Base-by-base conservation (phyloP, 1,284 basidiomycete genomes). In the Ceratobasidium sp. region DNA sequence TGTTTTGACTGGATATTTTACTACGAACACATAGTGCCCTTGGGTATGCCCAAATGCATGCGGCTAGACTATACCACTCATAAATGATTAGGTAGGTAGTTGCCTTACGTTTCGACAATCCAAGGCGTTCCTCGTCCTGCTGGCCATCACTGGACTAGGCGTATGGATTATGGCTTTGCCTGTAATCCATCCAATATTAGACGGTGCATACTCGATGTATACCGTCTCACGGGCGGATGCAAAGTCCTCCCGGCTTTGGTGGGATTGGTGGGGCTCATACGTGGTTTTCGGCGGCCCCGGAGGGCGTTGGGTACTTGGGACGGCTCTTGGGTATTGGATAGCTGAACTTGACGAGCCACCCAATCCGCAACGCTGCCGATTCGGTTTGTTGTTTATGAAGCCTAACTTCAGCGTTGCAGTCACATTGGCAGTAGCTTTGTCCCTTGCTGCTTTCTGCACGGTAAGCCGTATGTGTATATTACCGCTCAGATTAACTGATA, bases 251-350 rank as follows among this genome's bases (percentile, higher is more conserved):
- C 64, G 81, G 49, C 77, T 85, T 1, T 90, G 89, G 89, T 90
- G 89, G 89, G 82, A 87, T 73, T 86, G 86, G 71, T 85, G 84
- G 78, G 87, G 87, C 20, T 89, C 89, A 2, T 90, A 89, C 88
- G 83, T 89, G 51, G 82, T 89, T 56, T 83, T 87, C 49, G 87
- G 86, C 39, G 89, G 89, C 7, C 89, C 89, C 40, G 80, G 86
- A 13, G 89, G 89, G 13, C 84, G 89, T 64, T 89, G 86, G 84
- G 78, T 87, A 40, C 82, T 88, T 72, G 89, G 89, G 7, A 84
- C 83, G 26, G 78, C 84, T 0, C 81, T 89, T 1, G 89, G 89
- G 0, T 87, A 87, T 79, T 80, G 83, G 44, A 81, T 86, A 18
- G 80, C 88, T 12, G 83, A 83, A 72, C 75, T 40, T 82, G 82